Evolutionary conservation across 257 asterid genomes (phyloP), one percentile per base, ranked within the genome.

Genomic region (Solanum commersonii): DNA sequence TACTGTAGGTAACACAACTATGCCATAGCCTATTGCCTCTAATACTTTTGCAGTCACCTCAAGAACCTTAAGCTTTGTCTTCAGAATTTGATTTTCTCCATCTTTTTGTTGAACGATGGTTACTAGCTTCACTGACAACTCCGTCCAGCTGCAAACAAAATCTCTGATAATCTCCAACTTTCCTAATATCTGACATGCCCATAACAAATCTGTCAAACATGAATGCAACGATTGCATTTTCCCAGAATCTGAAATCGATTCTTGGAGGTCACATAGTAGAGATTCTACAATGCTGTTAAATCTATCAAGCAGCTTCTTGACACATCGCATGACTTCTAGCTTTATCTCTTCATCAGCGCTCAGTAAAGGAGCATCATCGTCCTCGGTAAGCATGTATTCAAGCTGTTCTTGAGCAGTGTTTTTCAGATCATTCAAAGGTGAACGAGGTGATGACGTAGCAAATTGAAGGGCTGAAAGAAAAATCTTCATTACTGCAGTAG

Each of bases 341-440:
- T 93, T 94, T 86, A 93, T 88, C 38, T 84, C 89, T 7, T 94
- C 95, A 33, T 94, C 95, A 12, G 94, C 94, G 0, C 91, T 89
- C 87, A 95, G 82, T 73, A 94, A 84, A 90, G 99, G 98, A 89
- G 95, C 94, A 88, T 96, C 99, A 31, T 96, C 98, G 16, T 96
- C 99, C 89, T 95, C 99, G 9, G 98, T 94, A 85, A 95, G 92
- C 95, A 95, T 92, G 92, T 96, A 96, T 84, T 94, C 99, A 3
- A 96, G 94, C 90, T 96, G 98, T 89, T 96, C 98, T 90, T 96
- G 98, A 87, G 98, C 96, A 10, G 98, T 92, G 89, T 86, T 90
- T 92, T 94, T 96, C 67, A 95, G 94, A 88, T 93, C 95, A 68
- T 88, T 91, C 94, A 93, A 86, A 37, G 91, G 87, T 22, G 91